A percentile compares a stretch with the other conserved stretches of the same genome.
Evolutionary conservation across 2,329 filamentous ascomycete genomes (phyloP).

Genomic region (Alternaria arborescens): DNA sequence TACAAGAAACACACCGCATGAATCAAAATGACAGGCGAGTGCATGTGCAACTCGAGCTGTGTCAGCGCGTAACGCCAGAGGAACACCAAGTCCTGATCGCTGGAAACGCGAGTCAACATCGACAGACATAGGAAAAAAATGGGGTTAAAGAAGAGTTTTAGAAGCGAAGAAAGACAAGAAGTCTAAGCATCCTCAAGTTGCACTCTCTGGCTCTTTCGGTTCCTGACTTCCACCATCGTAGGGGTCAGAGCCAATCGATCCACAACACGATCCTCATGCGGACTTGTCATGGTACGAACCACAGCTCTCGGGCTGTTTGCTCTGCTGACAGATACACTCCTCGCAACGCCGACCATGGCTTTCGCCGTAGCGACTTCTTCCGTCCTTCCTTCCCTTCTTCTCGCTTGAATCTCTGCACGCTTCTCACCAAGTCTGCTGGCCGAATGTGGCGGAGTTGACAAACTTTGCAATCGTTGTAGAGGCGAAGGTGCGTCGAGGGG

Average conservation of each 20-base stretch:
- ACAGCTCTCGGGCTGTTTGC: constrained; percentile 36
- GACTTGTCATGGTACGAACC: constrained; percentile 19
- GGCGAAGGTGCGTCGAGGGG: constrained; percentile 34
- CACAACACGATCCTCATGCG: constrained; percentile 32
- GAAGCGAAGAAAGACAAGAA: constrained; percentile 6
- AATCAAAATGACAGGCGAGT: constrained; percentile 6
- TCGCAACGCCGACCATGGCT: constrained; percentile 44
- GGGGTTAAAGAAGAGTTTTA: background rate
- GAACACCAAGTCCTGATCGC: constrained; percentile 5
- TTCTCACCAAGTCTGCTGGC: constrained; percentile 26
- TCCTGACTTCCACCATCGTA: constrained; percentile 48
- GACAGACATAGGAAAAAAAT: constrained; percentile 1
- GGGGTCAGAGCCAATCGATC: constrained; percentile 44
- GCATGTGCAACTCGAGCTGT: constrained; percentile 10
- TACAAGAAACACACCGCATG: constrained; percentile 5
- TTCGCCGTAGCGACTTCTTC: constrained; percentile 15
- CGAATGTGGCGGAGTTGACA: constrained; percentile 30
- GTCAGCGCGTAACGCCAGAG: constrained; percentile 9
- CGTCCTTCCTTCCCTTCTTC: constrained; percentile 8
- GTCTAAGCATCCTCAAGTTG: constrained; percentile 46
- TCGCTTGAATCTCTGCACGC: constrained; percentile 16
- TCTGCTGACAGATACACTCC: constrained; percentile 44
- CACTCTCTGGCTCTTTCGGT: constrained; percentile 48
- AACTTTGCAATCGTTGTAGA: constrained; percentile 28
- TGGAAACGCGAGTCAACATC: constrained; percentile 5